These are phyloP conservation scores for Heliamphora pulchella DNA, from an alignment of 179 eudicot genomes.

Conservation along the genomic window DNA sequence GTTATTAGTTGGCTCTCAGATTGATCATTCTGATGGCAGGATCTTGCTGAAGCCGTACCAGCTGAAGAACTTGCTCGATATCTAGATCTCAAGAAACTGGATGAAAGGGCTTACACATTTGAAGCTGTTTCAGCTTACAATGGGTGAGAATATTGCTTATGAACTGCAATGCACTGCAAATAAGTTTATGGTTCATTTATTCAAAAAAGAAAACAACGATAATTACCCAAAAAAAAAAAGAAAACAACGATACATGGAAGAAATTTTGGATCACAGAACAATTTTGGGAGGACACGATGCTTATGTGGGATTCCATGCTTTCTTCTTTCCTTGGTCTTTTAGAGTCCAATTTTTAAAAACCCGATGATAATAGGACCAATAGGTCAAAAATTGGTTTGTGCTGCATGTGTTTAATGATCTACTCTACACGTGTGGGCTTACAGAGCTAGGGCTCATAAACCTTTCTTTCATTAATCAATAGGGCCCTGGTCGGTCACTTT, in stretches of 20 bases:
- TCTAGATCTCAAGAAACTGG: slow-evolving; percentile 85
- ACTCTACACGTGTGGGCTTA: too few relatives aligned
- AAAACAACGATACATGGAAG: not conserved
- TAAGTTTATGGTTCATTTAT: not conserved
- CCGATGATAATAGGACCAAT: too few relatives aligned
- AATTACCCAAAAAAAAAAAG: not conserved
- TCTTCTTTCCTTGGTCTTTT: not conserved
- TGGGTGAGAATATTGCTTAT: slow-evolving; percentile 46
- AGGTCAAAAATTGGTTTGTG: too few relatives aligned
- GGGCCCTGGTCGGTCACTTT: too few relatives aligned
- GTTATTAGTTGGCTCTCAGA: not conserved
- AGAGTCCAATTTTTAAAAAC: too few relatives aligned
- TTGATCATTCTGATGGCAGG: slow-evolving; percentile 35
- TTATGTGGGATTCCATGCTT: not conserved
- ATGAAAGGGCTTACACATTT: slow-evolving; percentile 78
- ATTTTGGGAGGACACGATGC: not conserved
- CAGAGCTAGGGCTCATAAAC: too few relatives aligned
- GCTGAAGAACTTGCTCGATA: slow-evolving; percentile 85
- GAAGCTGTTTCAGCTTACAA: slow-evolving; percentile 85
- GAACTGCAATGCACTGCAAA: not conserved
- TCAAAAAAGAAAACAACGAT: not conserved
- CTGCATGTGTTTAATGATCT: too few relatives aligned
- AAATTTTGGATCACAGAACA: not conserved
- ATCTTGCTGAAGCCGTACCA: slow-evolving; percentile 69
- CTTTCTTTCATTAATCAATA: too few relatives aligned